These are phyloP conservation scores for Quercus glauca DNA, from an alignment of 306 rosid species.

Conservation along the genomic window DNA sequence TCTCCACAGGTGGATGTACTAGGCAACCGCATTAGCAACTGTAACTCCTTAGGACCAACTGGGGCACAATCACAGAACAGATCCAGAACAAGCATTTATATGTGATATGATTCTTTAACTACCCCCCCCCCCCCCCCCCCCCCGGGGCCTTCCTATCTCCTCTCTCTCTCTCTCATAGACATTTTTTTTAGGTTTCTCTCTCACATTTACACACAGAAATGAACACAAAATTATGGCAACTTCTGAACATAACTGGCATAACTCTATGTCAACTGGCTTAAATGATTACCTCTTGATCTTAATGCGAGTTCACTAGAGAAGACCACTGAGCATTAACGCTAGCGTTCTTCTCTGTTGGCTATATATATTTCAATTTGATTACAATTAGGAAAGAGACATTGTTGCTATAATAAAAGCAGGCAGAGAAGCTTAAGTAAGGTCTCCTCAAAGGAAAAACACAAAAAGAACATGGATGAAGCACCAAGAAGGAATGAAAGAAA, in stretches of 20 bases:
- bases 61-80: not conserved
- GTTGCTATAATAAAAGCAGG: too few species aligned
- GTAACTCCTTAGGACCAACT: not conserved
- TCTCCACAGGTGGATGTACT: not conserved
- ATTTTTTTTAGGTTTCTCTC: too few species aligned
- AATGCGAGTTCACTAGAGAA: not conserved
- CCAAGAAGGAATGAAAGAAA: not conserved
- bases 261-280: not conserved
- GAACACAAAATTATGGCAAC: not conserved
- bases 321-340: not conserved
- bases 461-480: too few species aligned
- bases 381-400: too few species aligned
- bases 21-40: not conserved
- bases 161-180: not conserved
- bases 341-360: not conserved
- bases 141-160: too few species aligned
- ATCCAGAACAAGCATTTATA: not conserved
- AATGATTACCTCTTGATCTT: not conserved
- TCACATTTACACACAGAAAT: not conserved
- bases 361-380: too few species aligned
- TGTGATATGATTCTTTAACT: too few species aligned
- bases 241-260: not conserved
- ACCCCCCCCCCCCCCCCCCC: too few species aligned
- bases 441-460: too few species aligned
- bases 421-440: too few species aligned